These are phyloP conservation scores for Linanthus parryae DNA, from an alignment of 148 eudicot species.

Conservation along the genomic window DNA sequence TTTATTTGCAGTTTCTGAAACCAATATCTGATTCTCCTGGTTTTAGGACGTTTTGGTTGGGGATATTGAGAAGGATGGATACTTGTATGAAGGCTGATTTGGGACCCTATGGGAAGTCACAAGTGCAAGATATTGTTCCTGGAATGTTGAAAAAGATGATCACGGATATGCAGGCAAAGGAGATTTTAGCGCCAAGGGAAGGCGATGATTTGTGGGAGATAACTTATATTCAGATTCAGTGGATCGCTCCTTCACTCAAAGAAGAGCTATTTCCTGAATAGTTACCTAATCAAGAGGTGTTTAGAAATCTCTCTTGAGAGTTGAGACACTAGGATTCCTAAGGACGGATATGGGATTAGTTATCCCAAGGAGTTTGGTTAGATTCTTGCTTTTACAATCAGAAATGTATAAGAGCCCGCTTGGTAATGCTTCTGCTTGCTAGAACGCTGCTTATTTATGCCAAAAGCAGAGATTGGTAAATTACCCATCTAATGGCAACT, in stretches of 20 bases:
- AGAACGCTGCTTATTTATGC: too few species aligned
- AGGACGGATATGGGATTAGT: too few species aligned
- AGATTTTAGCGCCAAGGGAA: conserved; percentile 48
- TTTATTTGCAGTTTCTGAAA: conserved; percentile 58
- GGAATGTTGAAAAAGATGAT: conserved; percentile 60
- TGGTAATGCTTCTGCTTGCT: too few species aligned
- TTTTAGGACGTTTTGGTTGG: conserved; percentile 77
- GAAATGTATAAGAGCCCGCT: too few species aligned
- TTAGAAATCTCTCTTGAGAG: too few species aligned
- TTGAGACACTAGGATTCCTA: too few species aligned
- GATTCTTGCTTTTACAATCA: too few species aligned
- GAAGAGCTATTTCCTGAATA: conserved; percentile 69
- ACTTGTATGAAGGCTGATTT: conserved; percentile 88
- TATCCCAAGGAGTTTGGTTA: too few species aligned
- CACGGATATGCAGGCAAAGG: conserved; percentile 51
- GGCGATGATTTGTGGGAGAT: conserved; percentile 90
- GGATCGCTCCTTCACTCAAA: conserved; percentile 89
- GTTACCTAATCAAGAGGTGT: too few species aligned
- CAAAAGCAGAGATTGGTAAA: too few species aligned
- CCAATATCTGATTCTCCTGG: conserved; percentile 39
- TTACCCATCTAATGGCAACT: too few species aligned
- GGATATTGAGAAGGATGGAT: conserved; percentile 83
- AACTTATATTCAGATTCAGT: conserved; percentile 83
- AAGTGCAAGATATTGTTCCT: conserved; percentile 62
- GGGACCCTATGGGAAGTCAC: conserved; percentile 58